Conservation (phyloP, 768 basidiomycete species). For the Heimioporus sp. region DNA sequence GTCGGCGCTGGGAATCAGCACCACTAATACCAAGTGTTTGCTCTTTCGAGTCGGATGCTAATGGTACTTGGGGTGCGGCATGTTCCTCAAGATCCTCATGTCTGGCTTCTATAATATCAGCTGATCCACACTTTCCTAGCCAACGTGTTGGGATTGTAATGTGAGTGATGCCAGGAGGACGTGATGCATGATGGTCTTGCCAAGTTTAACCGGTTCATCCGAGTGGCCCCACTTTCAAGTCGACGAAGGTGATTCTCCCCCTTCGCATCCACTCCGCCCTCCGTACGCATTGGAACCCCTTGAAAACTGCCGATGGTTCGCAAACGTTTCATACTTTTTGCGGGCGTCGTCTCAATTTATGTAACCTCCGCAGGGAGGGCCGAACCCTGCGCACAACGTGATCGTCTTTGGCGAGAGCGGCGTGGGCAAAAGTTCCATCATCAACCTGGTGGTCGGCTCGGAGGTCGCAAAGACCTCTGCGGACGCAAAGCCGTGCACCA, state of each 20-base stretch:
- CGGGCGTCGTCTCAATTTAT: background rate
- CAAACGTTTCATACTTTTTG: constrained; percentile 1
- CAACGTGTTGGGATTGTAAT: constrained; percentile 12
- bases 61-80: background rate
- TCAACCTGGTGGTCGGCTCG: constrained; percentile 38
- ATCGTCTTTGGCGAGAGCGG: constrained; percentile 47
- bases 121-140: background rate
- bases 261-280: background rate
- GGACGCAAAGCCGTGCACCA: constrained; percentile 36
- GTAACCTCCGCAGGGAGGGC: constrained; percentile 2
- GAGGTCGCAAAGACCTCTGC: constrained; percentile 31
- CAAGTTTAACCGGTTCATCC: background rate
- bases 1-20: background rate
- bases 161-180: background rate
- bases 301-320: constrained; percentile 11
- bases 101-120: too few relatives aligned
- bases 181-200: background rate
- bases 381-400: constrained; percentile 27
- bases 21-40: background rate
- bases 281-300: background rate
- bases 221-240: background rate
- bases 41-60: too few relatives aligned
- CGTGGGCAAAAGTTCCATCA: constrained; percentile 41
- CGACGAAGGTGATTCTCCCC: background rate
- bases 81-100: background rate